These are phyloP conservation scores for Monosporascus sp. DNA, from an alignment of 2,329 filamentous ascomycete species.

Conservation along the genomic window DNA sequence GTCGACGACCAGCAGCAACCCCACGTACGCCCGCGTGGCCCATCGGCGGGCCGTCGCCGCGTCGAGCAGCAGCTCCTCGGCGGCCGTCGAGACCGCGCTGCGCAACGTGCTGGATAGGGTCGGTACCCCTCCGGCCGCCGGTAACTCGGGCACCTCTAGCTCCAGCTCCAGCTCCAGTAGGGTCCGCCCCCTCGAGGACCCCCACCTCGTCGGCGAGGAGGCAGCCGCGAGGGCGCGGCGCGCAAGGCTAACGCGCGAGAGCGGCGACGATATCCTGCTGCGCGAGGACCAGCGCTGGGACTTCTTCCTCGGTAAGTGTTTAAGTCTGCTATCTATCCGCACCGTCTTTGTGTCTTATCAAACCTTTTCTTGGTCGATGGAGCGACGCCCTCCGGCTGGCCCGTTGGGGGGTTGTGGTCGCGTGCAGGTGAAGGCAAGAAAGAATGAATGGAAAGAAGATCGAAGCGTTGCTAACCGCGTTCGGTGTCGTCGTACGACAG, in stretches of 20 bases:
- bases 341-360: no score
- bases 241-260: constrained; percentile 54
- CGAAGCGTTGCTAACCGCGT: constrained; percentile 8
- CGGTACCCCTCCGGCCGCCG: neutral
- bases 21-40: constrained; percentile 59
- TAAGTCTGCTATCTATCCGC: no score
- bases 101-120: constrained; percentile 19
- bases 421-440: no score
- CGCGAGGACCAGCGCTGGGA: constrained; percentile 57
- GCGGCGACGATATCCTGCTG: constrained; percentile 48
- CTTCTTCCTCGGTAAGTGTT: constrained; percentile 50
- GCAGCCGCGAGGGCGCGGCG: constrained; percentile 53
- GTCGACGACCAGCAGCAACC: constrained; percentile 50
- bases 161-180: constrained; percentile 12
- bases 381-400: neutral
- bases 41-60: constrained; percentile 44
- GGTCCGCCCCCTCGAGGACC: constrained; percentile 57
- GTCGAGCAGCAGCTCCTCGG: constrained; percentile 13
- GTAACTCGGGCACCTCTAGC: neutral
- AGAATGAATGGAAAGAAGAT: neutral
- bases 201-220: constrained; percentile 61
- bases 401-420: neutral
- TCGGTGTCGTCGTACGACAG: constrained; percentile 24
- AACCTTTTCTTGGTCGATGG: no score
- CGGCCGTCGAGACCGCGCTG: constrained; percentile 18